Percentiles rank a stretch among this genome's conserved stretches.
Evolutionary conservation across 108 stramenopile species (phyloP).

Genomic region (Nitzschia inconspicua): DNA sequence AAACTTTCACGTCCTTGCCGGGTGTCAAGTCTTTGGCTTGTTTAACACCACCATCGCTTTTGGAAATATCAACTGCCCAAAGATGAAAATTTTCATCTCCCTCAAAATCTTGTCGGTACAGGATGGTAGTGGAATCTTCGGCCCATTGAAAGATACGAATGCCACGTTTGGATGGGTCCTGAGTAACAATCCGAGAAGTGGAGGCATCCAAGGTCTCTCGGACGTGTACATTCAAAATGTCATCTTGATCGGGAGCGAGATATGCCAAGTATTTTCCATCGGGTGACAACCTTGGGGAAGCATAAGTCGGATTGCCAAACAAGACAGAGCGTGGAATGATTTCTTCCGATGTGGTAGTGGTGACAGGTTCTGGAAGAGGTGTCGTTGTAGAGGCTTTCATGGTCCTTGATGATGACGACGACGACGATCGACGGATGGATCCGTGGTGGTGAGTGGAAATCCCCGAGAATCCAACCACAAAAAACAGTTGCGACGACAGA

Average conservation of each 20-base stretch:
- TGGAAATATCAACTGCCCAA: slow-evolving; percentile 34
- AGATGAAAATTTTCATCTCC: slow-evolving; percentile 66
- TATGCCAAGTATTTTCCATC: slow-evolving; percentile 40
- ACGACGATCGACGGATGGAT: too few species aligned
- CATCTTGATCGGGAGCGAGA: slow-evolving; percentile 41
- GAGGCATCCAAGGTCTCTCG: slow-evolving; percentile 16
- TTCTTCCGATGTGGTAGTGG: slow-evolving; percentile 19
- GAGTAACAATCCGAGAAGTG: slow-evolving; percentile 42
- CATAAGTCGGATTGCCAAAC: slow-evolving; percentile 60
- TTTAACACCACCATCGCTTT: background rate
- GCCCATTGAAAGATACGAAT: slow-evolving; percentile 55
- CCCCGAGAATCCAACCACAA: too few species aligned
- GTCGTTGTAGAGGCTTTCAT: too few species aligned
- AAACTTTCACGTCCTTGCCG: slow-evolving; percentile 53
- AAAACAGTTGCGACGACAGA: too few species aligned
- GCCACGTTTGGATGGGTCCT: slow-evolving; percentile 51
- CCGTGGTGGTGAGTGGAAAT: too few species aligned
- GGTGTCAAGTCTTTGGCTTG: slow-evolving; percentile 57
- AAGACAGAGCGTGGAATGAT: slow-evolving; percentile 31
- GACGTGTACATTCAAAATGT: slow-evolving; percentile 50
- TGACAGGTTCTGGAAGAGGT: too few species aligned
- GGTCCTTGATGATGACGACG: too few species aligned
- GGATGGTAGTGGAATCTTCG: slow-evolving; percentile 23
- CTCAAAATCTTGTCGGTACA: slow-evolving; percentile 54
- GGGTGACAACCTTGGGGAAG: slow-evolving; percentile 43